Conservation (phyloP, 345 rosid species). For the Laguncularia racemosa region DNA sequence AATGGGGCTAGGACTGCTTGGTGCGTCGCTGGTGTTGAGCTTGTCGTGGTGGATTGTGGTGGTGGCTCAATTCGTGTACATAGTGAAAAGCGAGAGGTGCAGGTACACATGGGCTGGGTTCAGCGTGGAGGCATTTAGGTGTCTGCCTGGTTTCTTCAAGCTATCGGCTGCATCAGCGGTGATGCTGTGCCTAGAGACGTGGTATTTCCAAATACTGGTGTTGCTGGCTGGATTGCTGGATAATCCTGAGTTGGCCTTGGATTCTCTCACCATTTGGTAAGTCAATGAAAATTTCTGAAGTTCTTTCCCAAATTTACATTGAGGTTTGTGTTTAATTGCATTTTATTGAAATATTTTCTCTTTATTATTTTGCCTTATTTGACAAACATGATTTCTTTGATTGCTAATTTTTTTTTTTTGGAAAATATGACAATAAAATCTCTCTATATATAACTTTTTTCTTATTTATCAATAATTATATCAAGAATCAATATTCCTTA, state of each 20-base stretch:
- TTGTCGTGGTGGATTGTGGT: constrained; percentile 55
- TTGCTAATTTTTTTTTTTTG: too few species aligned
- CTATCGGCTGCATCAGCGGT: constrained; percentile 58
- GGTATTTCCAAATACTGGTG: constrained; percentile 55
- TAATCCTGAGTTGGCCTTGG: constrained; percentile 49
- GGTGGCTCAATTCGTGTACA: constrained; percentile 43
- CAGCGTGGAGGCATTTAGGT: constrained; percentile 35
- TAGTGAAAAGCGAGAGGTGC: constrained; percentile 34
- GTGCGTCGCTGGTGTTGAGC: constrained; percentile 46
- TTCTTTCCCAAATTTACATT: not conserved
- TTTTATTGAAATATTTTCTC: not conserved
- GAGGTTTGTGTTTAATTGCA: not conserved
- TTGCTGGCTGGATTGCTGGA: constrained; percentile 49
- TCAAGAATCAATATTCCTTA: too few species aligned
- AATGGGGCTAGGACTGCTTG: constrained; percentile 35
- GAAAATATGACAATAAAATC: too few species aligned
- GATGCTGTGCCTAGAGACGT: constrained; percentile 55
- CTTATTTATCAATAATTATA: too few species aligned
- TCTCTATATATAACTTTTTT: too few species aligned
- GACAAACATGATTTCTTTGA: too few species aligned
- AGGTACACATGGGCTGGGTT: constrained; percentile 42
- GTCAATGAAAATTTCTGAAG: not conserved
- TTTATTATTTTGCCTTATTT: too few species aligned
- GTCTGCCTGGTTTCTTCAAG: constrained; percentile 34
- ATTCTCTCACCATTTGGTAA: constrained; percentile 49